Conservation (phyloP, 176 grass and related monocot species). For the Ampelocalamus luodianensis region DNA sequence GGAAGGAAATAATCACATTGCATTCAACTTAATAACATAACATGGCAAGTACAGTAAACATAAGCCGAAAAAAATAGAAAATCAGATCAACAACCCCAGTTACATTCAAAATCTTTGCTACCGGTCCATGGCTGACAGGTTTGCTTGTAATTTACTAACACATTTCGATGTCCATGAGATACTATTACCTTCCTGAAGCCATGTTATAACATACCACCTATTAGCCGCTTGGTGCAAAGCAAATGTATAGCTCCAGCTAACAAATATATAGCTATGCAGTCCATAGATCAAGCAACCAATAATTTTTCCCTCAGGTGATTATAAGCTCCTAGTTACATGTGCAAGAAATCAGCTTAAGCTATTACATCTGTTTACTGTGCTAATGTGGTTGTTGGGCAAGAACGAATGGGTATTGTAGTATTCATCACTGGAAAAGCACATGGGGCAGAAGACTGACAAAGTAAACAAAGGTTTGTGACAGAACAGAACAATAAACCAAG, state of each 20-base stretch:
- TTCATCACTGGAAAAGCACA: too few species aligned
- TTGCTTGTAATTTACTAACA: background rate
- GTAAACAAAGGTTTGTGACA: background rate
- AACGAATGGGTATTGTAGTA: too few species aligned
- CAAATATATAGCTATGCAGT: background rate
- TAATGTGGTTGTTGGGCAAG: too few species aligned
- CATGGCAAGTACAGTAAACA: constrained; percentile 4
- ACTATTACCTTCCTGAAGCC: background rate
- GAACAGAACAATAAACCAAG: too few species aligned
- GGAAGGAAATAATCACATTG: constrained; percentile 35
- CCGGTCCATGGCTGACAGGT: background rate
- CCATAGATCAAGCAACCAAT: background rate
- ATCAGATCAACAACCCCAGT: background rate
- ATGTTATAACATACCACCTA: background rate
- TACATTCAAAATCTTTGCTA: background rate
- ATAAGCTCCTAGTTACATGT: background rate
- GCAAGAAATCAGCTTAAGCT: background rate
- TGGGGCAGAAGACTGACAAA: background rate
- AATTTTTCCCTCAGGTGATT: background rate
- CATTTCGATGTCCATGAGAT: background rate
- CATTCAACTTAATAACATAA: constrained; percentile 23
- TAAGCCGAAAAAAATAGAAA: background rate
- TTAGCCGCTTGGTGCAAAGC: background rate
- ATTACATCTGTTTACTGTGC: too few species aligned
- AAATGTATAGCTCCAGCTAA: background rate